phyloP scores from a whole-genome alignment of 768 basidiomycete species.

The Leccinum obscurum region DNA sequence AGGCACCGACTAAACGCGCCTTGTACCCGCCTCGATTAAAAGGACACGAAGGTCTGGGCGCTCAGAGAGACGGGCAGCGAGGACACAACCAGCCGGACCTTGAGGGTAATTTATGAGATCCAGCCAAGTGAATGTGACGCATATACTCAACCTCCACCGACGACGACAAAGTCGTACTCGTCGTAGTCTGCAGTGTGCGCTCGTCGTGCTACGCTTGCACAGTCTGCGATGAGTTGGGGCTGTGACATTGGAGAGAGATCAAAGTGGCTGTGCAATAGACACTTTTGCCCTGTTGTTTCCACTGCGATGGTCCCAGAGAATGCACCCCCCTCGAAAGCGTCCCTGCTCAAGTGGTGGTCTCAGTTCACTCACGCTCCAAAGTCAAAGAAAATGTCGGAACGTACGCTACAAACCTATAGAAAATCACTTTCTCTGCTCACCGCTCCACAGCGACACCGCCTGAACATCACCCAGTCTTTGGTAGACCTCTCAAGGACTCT shows the following conservation, averaged over 20 bases:
- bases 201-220: constrained; percentile 4
- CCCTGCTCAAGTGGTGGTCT: constrained; percentile 81
- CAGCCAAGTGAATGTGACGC: not conserved
- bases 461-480: constrained; percentile 68
- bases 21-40: constrained; percentile 42
- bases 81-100: constrained; percentile 47
- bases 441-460: constrained; percentile 25
- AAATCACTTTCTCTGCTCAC: constrained; percentile 14
- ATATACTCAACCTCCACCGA: constrained; percentile 49
- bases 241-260: not conserved
- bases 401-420: constrained; percentile 37
- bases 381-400: constrained; percentile 54
- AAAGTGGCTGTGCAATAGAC: constrained; percentile 22
- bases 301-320: constrained; percentile 32
- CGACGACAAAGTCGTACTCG: constrained; percentile 51
- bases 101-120: not conserved
- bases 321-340: constrained; percentile 49
- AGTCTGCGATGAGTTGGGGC: not conserved
- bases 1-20: constrained; percentile 36
- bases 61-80: constrained; percentile 47
- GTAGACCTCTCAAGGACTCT: constrained; percentile 79
- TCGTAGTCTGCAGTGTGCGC: constrained; percentile 12
- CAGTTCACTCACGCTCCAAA: constrained; percentile 68
- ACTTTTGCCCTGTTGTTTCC: not conserved
- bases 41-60: constrained; percentile 37